phyloP scores from a whole-genome alignment of 2,329 filamentous ascomycete species.

The Exophiala phaeomuriformis region DNA sequence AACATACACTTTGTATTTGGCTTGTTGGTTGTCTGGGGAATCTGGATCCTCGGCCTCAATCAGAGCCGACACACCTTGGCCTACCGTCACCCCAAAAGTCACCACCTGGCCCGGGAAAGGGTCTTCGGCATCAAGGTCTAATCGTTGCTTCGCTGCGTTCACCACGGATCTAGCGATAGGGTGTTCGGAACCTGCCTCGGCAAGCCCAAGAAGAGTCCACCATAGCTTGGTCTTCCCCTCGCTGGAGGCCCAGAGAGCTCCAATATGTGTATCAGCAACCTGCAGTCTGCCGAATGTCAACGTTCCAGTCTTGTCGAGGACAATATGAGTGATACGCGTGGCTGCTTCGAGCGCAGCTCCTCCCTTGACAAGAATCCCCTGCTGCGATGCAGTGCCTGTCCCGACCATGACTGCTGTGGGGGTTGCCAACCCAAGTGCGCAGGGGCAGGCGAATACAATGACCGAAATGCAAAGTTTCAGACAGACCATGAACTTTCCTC shows the following conservation, averaged over 20 bases:
- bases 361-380: slow-evolving; percentile 96
- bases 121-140: slow-evolving; percentile 64
- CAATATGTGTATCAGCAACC: slow-evolving; percentile 65
- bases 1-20: slow-evolving; percentile 68
- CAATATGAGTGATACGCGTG: slow-evolving; percentile 80
- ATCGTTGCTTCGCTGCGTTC: slow-evolving; percentile 63
- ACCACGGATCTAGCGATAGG: slow-evolving; percentile 89
- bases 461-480: slow-evolving; percentile 96
- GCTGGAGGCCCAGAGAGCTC: slow-evolving; percentile 60
- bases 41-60: slow-evolving; percentile 60
- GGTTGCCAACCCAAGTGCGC: slow-evolving; percentile 88
- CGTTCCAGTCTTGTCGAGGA: slow-evolving; percentile 94
- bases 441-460: slow-evolving; percentile 96
- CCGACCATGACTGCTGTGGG: slow-evolving; percentile 98
- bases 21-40: slow-evolving; percentile 49
- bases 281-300: slow-evolving; percentile 94
- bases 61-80: slow-evolving; percentile 72
- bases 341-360: slow-evolving; percentile 85
- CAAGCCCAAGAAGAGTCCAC: slow-evolving; percentile 95
- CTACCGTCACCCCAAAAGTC: slow-evolving; percentile 75
- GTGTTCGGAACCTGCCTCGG: slow-evolving; percentile 92
- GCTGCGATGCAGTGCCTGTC: slow-evolving; percentile 90
- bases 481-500: slow-evolving; percentile 92
- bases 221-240: slow-evolving; percentile 67
- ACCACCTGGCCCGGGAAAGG: slow-evolving; percentile 75